Evolutionary conservation across 2,329 filamentous ascomycete genomes (phyloP), one percentile per base, ranked within the genome.

Genomic region (Colletotrichum sp.): DNA sequence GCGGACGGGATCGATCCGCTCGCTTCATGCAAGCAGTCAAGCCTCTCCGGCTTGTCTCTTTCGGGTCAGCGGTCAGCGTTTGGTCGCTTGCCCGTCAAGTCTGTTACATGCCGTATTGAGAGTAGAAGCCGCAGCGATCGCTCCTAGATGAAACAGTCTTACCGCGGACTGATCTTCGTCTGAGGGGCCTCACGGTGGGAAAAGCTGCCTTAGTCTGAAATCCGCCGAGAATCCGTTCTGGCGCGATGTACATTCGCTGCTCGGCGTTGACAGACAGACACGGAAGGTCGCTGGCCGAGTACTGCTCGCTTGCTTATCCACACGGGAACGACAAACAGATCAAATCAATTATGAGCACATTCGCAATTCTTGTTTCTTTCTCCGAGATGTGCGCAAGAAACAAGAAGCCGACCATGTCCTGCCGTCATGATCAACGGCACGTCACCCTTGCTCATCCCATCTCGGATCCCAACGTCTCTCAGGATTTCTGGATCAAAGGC

Each of bases 21-120:
- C 44, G 71, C 75, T 57, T 71, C 75, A 76, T 75, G 75, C 71
- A 76, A 76, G 60, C 75, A 76, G 66, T 75, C 65, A 76, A 76
- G 67, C 72, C 36, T 26, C 26, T 22, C 34, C 63, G 60, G 67
- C 66, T 71, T 67, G 66, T 67, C 75, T 67, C 28, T 34, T 71
- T 76, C 13, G 62, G 71, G 71, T 65, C 59, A 69, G 59, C 55
- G 71, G 71, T 60, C 57, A 62, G 44, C 66, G 59, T 76, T 62
- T 75, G 59, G 71, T 59, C 26, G 69, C 69, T 68, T n/a, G 60
- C 52, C 60, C 34, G 55, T 62, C 52, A 30, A 57, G 62, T 48
- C 36, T 71, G 71, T 67, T 66, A 68, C 75, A 76, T 76, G 63
- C 75, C 75, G 39, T 71, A 70, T 75, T 68, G 22, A 75, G 71